Percentiles rank a stretch among this genome's conserved stretches.
phyloP scores from a whole-genome alignment of 108 stramenopile genomes.

The Discostella stelligeroides region DNA sequence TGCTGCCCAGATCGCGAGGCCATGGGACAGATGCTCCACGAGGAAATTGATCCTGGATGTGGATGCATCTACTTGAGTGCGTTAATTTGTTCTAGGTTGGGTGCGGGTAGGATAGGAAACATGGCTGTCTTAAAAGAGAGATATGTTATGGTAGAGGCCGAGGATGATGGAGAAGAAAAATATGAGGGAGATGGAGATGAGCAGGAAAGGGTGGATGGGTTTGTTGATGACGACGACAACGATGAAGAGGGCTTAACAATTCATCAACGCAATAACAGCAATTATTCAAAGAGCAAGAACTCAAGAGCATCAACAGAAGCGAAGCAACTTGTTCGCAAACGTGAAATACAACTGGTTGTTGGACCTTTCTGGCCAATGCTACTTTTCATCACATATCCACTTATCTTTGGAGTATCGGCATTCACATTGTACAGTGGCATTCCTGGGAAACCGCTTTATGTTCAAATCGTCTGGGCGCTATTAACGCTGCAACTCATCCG shows the following conservation, averaged over 20 bases:
- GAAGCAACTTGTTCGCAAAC: conserved; percentile 34
- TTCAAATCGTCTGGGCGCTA: conserved; percentile 54
- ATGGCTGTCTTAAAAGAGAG: conserved; percentile 82
- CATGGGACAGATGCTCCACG: conserved; percentile 36
- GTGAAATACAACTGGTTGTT: conserved; percentile 61
- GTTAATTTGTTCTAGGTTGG: conserved; percentile 63
- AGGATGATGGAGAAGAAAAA: conserved; percentile 58
- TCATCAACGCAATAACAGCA: conserved; percentile 22
- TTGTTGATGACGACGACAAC: conserved; percentile 42
- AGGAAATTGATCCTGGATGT: conserved; percentile 59
- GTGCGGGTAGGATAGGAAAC: conserved; percentile 84
- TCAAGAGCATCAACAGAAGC: not conserved
- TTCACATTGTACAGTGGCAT: conserved; percentile 43
- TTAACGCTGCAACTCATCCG: conserved; percentile 42
- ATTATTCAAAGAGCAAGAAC: not conserved
- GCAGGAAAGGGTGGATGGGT: conserved; percentile 50
- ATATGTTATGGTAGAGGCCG: conserved; percentile 70
- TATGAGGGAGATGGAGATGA: conserved; percentile 30
- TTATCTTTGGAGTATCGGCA: conserved; percentile 74
- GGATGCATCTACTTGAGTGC: conserved; percentile 75
- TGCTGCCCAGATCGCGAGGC: conserved; percentile 25
- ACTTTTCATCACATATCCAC: conserved; percentile 80
- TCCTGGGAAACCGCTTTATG: conserved; percentile 37
- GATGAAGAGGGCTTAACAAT: conserved; percentile 12
- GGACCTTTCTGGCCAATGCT: conserved; percentile 97